Conservation (phyloP, 306 rosid genomes). For the Potentilla sterilis region DNA sequence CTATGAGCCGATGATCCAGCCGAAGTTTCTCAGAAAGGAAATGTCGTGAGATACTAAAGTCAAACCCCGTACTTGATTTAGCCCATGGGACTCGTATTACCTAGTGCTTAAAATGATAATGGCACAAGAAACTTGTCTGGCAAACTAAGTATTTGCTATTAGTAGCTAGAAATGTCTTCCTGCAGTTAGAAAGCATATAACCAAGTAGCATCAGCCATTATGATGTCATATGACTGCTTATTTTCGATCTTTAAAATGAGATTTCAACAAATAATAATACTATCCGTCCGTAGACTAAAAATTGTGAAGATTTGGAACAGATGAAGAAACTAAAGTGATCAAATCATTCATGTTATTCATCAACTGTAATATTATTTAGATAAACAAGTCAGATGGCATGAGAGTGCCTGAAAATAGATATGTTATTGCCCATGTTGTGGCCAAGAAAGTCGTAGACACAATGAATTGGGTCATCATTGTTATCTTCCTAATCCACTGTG, state of each 20-base stretch:
- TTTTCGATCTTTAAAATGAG: constrained; percentile 13
- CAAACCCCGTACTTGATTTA: background rate
- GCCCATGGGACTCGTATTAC: background rate
- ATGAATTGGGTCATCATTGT: background rate
- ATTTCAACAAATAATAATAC: constrained; percentile 17
- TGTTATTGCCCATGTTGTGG: background rate
- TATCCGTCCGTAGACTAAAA: constrained; percentile 1
- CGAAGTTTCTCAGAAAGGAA: background rate
- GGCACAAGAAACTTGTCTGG: background rate
- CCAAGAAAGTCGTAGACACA: background rate
- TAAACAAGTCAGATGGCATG: constrained; percentile 31
- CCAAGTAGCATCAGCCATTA: constrained; percentile 16
- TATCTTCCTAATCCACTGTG: too few relatives aligned
- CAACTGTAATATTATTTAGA: background rate
- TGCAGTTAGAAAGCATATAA: constrained; percentile 12
- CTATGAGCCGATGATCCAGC: background rate
- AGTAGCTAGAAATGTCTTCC: background rate
- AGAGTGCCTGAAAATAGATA: constrained; percentile 4
- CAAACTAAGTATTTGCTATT: constrained; percentile 1
- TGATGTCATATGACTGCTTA: constrained; percentile 27
- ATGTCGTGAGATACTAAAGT: background rate
- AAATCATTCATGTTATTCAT: constrained; percentile 10
- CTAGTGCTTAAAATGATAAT: background rate
- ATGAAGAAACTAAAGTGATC: background rate
- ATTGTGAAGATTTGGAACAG: background rate